A percentile compares a stretch with the other conserved stretches of the same genome.
These are phyloP conservation scores for Coemansia sp. DNA, from an alignment of 192 early-diverging fungal genomes.

Conservation along the genomic window DNA sequence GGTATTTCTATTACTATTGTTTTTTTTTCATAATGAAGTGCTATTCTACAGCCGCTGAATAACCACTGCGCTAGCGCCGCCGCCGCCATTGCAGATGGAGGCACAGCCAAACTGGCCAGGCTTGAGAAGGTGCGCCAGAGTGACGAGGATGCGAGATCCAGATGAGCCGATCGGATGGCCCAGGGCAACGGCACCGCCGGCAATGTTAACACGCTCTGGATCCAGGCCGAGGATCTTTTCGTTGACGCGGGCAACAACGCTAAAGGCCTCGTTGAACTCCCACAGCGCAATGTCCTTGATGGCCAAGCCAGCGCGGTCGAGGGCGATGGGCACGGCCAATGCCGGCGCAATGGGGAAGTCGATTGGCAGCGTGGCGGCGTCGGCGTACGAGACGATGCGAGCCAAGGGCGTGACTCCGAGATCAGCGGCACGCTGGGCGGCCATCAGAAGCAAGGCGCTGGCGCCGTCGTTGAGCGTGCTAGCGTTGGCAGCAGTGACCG, in stretches of 20 bases:
- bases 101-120: conserved; percentile 80
- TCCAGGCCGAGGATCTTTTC: conserved; percentile 81
- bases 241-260: conserved; percentile 89
- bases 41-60: conserved; percentile 55
- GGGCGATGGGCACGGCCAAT: conserved; percentile 89
- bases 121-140: conserved; percentile 80
- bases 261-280: conserved; percentile 98
- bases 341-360: conserved; percentile 97
- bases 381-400: conserved; percentile 83
- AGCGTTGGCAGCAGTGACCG: conserved; percentile 95
- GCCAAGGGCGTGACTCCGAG: conserved; percentile 87
- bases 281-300: conserved; percentile 88
- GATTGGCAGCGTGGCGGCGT: conserved; percentile 87
- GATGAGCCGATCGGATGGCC: conserved; percentile 87
- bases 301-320: conserved; percentile 81
- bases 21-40: no score
- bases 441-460: conserved; percentile 86
- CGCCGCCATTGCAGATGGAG: conserved; percentile 85
- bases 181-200: conserved; percentile 79
- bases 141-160: conserved; percentile 81
- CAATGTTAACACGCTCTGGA: conserved; percentile 73
- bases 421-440: conserved; percentile 70
- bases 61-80: conserved; percentile 71
- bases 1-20: no score
- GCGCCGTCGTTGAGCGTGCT: conserved; percentile 97